Base-by-base conservation (phyloP, 2,329 filamentous ascomycete species). In the Aciculosporium take region DNA sequence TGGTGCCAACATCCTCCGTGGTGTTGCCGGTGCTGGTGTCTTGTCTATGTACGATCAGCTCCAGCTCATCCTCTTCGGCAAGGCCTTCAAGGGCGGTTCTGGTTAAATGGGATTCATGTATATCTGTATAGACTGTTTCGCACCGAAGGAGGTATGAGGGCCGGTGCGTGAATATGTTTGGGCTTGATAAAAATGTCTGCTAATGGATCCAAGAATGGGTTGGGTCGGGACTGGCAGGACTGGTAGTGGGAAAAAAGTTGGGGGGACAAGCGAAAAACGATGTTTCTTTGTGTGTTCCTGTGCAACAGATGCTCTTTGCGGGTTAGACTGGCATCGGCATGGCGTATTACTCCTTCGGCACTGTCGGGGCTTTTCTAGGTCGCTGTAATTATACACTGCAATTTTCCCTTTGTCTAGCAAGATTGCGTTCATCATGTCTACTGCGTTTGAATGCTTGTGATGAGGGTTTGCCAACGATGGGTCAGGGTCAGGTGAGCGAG, bases 1-100 rank as follows among this genome's bases (percentile, higher is more conserved):
- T 67, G 91, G 91, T 86, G 91, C 91, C 81, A 98, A 98, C 86
- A 98, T 98, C 66, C 91, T 98, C 75, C 91, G 91, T 94, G 93
- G 91, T 95, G 91, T 98, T 65, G 91, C 91, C 65, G 93, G 91
- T 86, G 91, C 91, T 76, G 91, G 91, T 98, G 91, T 98, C 67
- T 79, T 98, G 68, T 98, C 91, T 70, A 95, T 98, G 86, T 98
- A 98, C 76, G 91, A 98, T 71, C 89, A 96, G 80, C 85, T 85
- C 69, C 91, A 98, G 84, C 80, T 98, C 68, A 72, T 98, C 69
- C 72, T 98, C 71, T 98, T 98, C 85, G 91, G 91, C 71, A 96
- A 98, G 88, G 85, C 87, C 77, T 98, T 88, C 88, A 94, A 93
- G 62, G 67, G 68, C 52, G 68, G 66, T 55, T 69, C 66, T 55